Percentiles rank a stretch among this genome's conserved stretches.
Conservation (phyloP, 345 rosid genomes). For the Citropsis articulata region DNA sequence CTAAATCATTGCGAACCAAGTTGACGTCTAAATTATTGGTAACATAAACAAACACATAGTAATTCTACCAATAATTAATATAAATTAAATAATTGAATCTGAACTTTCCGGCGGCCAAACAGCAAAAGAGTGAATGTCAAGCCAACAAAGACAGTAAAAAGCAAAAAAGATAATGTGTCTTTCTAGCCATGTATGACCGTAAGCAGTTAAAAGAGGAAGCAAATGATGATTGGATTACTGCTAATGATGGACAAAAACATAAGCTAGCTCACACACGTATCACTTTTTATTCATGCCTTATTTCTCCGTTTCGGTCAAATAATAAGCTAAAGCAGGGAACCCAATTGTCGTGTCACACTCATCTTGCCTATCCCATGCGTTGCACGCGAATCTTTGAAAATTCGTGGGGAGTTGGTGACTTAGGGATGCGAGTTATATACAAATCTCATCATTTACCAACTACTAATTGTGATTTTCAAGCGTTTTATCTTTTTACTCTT, state of each 20-base stretch:
- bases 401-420: conserved; percentile 12
- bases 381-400: conserved; percentile 56
- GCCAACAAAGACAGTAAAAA: conserved; percentile 12
- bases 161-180: background rate
- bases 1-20: conserved; percentile 3
- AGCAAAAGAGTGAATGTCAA: conserved; percentile 20
- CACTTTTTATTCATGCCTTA: background rate
- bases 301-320: conserved; percentile 11
- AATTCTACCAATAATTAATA: background rate
- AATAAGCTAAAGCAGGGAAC: conserved; percentile 26
- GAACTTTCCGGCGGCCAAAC: conserved; percentile 14
- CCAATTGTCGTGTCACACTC: conserved; percentile 40
- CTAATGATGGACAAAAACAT: conserved; percentile 12
- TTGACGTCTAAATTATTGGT: conserved; percentile 19
- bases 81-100: background rate
- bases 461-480: conserved; percentile 26
- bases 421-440: conserved; percentile 9
- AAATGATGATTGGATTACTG: conserved; percentile 22
- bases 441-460: conserved; percentile 36
- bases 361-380: conserved; percentile 37
- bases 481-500: background rate
- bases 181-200: background rate
- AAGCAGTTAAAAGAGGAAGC: background rate
- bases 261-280: background rate
- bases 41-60: conserved; percentile 16